Evolutionary conservation across 148 eudicot species (phyloP).

Genomic region (Camellia sinensis): DNA sequence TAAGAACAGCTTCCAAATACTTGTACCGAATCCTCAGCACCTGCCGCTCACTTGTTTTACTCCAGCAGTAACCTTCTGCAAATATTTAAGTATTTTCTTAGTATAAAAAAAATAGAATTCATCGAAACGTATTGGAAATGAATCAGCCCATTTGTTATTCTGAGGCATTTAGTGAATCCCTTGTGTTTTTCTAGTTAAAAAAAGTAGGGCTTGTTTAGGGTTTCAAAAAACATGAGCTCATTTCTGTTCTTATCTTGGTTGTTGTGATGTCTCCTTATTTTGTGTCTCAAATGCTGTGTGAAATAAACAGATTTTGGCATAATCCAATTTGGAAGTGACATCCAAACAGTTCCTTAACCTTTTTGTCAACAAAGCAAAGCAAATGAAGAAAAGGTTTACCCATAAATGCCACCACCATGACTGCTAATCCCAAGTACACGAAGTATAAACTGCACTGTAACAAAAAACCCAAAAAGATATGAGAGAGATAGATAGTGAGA

Average conservation of each 20-base stretch:
- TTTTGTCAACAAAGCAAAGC: background rate
- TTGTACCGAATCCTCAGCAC: slow-evolving; percentile 73
- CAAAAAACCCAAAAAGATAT: slow-evolving; percentile 11
- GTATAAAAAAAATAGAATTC: background rate
- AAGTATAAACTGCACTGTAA: slow-evolving; percentile 88
- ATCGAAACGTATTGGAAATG: background rate
- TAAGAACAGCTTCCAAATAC: slow-evolving; percentile 80
- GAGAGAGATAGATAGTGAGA: background rate
- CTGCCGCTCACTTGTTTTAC: slow-evolving; percentile 86
- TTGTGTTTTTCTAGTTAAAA: no score
- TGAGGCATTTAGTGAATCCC: no score
- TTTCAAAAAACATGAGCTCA: background rate
- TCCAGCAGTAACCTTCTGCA: slow-evolving; percentile 94
- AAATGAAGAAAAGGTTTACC: slow-evolving; percentile 45
- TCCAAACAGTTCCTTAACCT: background rate
- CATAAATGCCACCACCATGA: slow-evolving; percentile 78
- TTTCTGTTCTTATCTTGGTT: slow-evolving; percentile 9
- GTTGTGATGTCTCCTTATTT: background rate
- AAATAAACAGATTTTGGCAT: background rate
- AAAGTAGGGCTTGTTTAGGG: background rate
- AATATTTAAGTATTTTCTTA: background rate
- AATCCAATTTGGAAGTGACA: background rate
- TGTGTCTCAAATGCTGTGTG: slow-evolving; percentile 6
- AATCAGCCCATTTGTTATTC: background rate
- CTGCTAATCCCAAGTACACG: slow-evolving; percentile 80